Base-by-base conservation (phyloP, 2,329 filamentous ascomycete genomes). In the Epichloe sp. region DNA sequence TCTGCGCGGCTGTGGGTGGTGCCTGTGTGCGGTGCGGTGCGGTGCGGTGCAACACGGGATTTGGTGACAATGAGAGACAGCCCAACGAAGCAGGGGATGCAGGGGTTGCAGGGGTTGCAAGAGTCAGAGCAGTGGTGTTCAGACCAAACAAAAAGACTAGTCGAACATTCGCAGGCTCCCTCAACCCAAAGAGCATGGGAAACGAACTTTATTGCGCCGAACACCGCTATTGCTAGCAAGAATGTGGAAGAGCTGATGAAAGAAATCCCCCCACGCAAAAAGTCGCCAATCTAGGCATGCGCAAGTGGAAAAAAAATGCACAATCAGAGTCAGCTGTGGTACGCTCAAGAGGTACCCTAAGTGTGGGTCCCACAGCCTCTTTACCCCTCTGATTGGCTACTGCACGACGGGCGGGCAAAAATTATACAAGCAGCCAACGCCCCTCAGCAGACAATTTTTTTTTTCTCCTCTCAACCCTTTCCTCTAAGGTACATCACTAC, bases 391-490 rank as follows among this genome's bases (percentile, higher is more conserved):
- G 52, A 60, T 60, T 60, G 58, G 59, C 51, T 43, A 43, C 31
- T 34, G 23, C 40, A 12, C 19, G 12, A 43, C 52, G 54, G 52
- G 51, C 55, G 45, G 51, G 55, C 47, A 51, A 54, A 68, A 65
- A 68, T 64, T 59, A 59, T 63, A 63, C 61, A 64, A 59, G 57
- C 61, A 57, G 58, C 59, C 61, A 60, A 60, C 60, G 62, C 66
- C 67, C 67, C 67, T 68, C 65, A 57, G 58, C 61, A 59, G 56
- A 64, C 59, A 62, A 65, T 68, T 69, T 66, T 69, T 23, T 67
- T 64, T 62, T 26, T 2, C 59, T 59, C 48, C 51, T 48, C 48
- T 41, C 49, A 44, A 58, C 62, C 56, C 56, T 60, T 57, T 61
- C 57, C 61, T 59, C 61, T 54, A 58, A 60, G 60, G 54, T 60